Base-by-base conservation (phyloP, 2,329 filamentous ascomycete genomes). In the Fusarium illudens region DNA sequence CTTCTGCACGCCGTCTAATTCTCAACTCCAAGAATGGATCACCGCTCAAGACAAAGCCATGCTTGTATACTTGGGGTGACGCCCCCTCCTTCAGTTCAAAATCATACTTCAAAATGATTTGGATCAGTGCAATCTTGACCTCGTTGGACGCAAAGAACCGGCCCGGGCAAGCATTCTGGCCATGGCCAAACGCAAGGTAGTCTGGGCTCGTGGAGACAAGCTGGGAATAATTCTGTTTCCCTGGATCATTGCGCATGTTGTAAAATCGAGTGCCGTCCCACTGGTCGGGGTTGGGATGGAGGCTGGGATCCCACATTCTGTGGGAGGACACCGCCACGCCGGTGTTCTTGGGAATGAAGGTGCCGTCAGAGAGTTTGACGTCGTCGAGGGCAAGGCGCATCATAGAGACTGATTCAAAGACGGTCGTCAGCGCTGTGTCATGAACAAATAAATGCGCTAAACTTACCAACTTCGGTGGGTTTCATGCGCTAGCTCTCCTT, bases 91-190 rank as follows among this genome's bases (percentile, higher is more conserved):
- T 10, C 2, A 46, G 4, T 17, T 27, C 22, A n/a, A 25, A 46
- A 8, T 79, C 77, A 46, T 77, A 77, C 59, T 73, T 75, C 44
- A 77, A 51, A 30, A 79, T 22, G 6, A 79, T 29, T 25, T 75
- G 67, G 13, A 64, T 60, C 34, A 79, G 52, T 12, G 70, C 58
- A 13, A 79, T 62, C 75, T 83, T 82, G 29, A 82, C 74, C 67
- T 81, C 76, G 48, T 80, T 79, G 3, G 73, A 75, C 1, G 79
- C 81, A 65, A 82, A 82, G 71, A 82, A 82, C 1, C 81, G 69
- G 0, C 81, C 81, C 0, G 81, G 81, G 34, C 81, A 83, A 0
- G 80, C 77, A 49, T 82, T 78, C 6, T 68, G 71, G 1, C 82
- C 81, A 52, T 82, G 74, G 0, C 82, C 81, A 57, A 83, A 84